Conservation (phyloP, 805 yeast species). For the Wickerhamiella musiphila region DNA sequence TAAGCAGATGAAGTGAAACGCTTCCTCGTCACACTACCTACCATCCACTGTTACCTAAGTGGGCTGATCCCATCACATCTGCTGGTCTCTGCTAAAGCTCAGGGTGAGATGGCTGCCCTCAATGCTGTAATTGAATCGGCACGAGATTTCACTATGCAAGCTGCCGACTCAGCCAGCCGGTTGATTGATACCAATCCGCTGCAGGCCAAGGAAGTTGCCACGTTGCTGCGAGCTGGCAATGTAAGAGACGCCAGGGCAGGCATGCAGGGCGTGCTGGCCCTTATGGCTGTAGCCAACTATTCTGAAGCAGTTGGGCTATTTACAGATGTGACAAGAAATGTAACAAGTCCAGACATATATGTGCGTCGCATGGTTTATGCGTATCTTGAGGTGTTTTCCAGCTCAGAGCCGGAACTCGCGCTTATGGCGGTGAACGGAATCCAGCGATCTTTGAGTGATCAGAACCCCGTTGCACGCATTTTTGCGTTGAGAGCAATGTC, state of each 20-base stretch:
- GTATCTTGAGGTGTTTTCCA: slow-evolving; percentile 61
- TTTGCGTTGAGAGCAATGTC: slow-evolving; percentile 64
- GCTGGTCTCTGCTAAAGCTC: too few species aligned
- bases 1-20: too few species aligned
- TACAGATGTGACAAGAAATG: slow-evolving; percentile 72
- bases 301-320: slow-evolving; percentile 33
- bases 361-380: slow-evolving; percentile 62
- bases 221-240: slow-evolving; percentile 46
- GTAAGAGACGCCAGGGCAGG: slow-evolving; percentile 49
- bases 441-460: slow-evolving; percentile 64
- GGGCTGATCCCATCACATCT: too few species aligned
- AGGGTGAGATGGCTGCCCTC: too few species aligned
- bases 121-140: slow-evolving; percentile 65
- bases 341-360: slow-evolving; percentile 47
- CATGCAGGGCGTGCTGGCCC: slow-evolving; percentile 32
- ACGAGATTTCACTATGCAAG: slow-evolving; percentile 59
- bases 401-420: slow-evolving; percentile 75
- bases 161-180: slow-evolving; percentile 57
- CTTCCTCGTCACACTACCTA: too few species aligned
- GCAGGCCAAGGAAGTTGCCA: slow-evolving; percentile 48
- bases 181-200: slow-evolving; percentile 39
- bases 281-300: slow-evolving; percentile 17
- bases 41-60: too few species aligned
- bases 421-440: slow-evolving; percentile 78
- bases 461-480: slow-evolving; percentile 48